Evolutionary conservation across 1,139 yeast species (phyloP), one percentile per base, ranked within the genome.

Genomic region (Pichia kudriavzevii): DNA sequence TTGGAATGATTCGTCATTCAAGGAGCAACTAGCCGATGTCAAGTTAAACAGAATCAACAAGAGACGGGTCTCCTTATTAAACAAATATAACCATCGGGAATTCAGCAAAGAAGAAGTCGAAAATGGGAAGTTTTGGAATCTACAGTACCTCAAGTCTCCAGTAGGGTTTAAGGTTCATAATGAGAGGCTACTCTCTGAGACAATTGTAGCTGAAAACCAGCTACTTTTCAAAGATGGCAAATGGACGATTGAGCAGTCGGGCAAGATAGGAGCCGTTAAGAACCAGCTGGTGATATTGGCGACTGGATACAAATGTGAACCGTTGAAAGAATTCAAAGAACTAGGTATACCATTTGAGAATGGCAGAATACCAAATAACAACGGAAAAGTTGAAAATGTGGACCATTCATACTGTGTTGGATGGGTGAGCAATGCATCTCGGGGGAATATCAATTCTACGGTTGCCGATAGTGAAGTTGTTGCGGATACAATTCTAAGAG

Each of bases 401-500:
- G 63, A 67, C 1, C 83, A 88, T 1, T 61, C 84, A 46, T 91
- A 87, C 50, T 77, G 84, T 2, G 66, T 91, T 4, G 99, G 99
- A 0, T 91, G 99, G 99, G 80, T 88, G 36, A 76, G 81, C 41
- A 79, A 72, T 38, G 95, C 95, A 0, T 85, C 95, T 7, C 70
- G 73, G 24, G 99, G 99, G 1, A 94, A 87, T 5, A 91, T 91
- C 44, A 94, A 95, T 11, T 71, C 82, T 12, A 85, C 98, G 0
- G 84, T 91, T 83, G 69, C 80, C 67, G 93, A 84, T 42, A 52
- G 58, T 36, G 38, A 47, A 3, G 31, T 46, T 5, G 38, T 53
- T 10, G 48, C 53, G 4, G 50, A 46, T 11, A 37, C 42, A 4
- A 49, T 56, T 11, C 26, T 40, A 7, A 36, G 38, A 9, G 42